phyloP scores from a whole-genome alignment of 306 rosid genomes.

The Vicia faba region DNA sequence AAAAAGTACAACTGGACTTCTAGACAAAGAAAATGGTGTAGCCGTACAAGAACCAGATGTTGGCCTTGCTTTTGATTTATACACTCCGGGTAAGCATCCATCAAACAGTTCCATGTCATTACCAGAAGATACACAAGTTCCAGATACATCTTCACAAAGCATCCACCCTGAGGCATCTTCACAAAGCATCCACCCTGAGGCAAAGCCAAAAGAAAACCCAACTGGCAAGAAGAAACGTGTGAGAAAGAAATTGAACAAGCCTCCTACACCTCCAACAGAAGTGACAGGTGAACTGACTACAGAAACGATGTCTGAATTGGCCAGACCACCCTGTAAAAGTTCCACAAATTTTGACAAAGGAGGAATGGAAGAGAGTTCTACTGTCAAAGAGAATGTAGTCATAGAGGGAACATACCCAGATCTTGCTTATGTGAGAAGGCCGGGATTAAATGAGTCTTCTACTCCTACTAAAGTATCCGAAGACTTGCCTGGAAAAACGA shows the following conservation, averaged over 20 bases:
- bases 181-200: conserved; percentile 18
- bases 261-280: conserved; percentile 41
- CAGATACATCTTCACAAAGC: conserved; percentile 30
- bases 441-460: conserved; percentile 24
- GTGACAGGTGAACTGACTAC: conserved; percentile 32
- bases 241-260: conserved; percentile 33
- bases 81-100: conserved; percentile 31
- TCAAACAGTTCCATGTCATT: conserved; percentile 33
- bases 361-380: conserved; percentile 34
- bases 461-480: conserved; percentile 38
- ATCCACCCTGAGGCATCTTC: conserved; percentile 21
- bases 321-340: conserved; percentile 49
- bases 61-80: conserved; percentile 30
- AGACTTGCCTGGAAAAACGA: conserved; percentile 32
- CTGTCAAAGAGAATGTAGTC: conserved; percentile 24
- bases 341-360: conserved; percentile 19
- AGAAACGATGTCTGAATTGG: conserved; percentile 30
- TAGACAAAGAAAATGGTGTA: conserved; percentile 35
- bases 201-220: conserved; percentile 23
- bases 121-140: conserved; percentile 34
- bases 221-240: conserved; percentile 29
- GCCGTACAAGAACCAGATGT: conserved; percentile 29
- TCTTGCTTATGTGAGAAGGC: conserved; percentile 27
- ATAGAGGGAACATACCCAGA: conserved; percentile 31
- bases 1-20: conserved; percentile 31